Percentiles rank a stretch among this genome's conserved stretches.
phyloP scores from a whole-genome alignment of 345 rosid genomes.

The Cardiospermum halicacabum region DNA sequence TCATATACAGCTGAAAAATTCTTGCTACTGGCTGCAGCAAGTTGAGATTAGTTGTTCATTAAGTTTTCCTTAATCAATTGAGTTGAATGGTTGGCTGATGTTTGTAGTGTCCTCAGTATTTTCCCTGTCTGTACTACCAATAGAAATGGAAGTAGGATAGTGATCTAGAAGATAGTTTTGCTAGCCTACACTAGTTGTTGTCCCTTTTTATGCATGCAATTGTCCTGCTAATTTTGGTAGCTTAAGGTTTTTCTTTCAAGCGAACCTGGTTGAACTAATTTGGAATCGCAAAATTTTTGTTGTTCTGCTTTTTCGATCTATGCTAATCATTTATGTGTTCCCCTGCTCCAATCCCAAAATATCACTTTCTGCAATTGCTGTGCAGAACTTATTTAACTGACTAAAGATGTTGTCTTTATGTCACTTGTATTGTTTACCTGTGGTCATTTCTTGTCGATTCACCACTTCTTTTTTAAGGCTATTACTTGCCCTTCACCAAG shows the following conservation, averaged over 20 bases:
- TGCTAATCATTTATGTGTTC: neutral
- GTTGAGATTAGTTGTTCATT: neutral
- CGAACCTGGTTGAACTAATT: neutral
- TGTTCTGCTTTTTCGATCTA: conserved; percentile 9
- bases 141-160: neutral
- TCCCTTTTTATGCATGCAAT: neutral
- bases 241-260: neutral
- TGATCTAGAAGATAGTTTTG: neutral
- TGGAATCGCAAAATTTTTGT: neutral
- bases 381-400: conserved; percentile 2
- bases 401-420: conserved; percentile 12
- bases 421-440: neutral
- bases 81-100: neutral
- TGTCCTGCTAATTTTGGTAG: neutral
- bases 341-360: conserved; percentile 13
- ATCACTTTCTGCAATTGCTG: conserved; percentile 8
- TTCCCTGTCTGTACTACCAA: neutral
- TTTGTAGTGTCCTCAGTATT: neutral
- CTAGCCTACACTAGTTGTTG: neutral
- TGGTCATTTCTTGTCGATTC: conserved; percentile 4
- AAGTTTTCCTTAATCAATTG: neutral
- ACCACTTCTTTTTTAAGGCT: conserved; percentile 10
- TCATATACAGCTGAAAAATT: neutral
- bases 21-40: neutral
- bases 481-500: conserved; percentile 6